Evolutionary conservation across 1,139 yeast genomes (phyloP).

Genomic region (Pichiaceae sp.): DNA sequence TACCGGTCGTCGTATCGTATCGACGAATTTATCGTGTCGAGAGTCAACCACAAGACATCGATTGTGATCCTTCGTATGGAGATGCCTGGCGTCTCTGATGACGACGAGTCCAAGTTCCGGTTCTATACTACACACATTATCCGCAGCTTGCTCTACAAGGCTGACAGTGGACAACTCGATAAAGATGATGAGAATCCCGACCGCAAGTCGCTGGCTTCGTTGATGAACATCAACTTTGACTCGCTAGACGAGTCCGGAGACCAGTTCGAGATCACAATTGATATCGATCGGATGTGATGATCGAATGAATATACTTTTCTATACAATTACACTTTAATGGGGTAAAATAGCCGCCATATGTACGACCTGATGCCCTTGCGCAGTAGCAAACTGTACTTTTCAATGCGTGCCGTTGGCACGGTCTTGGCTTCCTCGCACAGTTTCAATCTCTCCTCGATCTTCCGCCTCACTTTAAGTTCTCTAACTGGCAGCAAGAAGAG

Average conservation of each 20-base stretch:
- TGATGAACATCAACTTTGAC: conserved; percentile 20
- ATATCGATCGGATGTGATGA: conserved; percentile 32
- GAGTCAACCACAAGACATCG: conserved; percentile 52
- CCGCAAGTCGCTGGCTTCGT: conserved; percentile 25
- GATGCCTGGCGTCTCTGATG: conserved; percentile 64
- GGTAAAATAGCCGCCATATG: background rate
- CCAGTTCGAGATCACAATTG: conserved; percentile 53
- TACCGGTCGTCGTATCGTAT: conserved; percentile 43
- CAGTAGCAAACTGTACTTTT: conserved; percentile 14
- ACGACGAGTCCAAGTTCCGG: conserved; percentile 53
- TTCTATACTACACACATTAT: conserved; percentile 46
- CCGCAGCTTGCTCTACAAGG: conserved; percentile 20
- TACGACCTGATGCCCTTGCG: conserved; percentile 12
- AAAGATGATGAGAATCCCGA: background rate
- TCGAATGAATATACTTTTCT: background rate
- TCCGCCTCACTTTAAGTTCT: conserved; percentile 18
- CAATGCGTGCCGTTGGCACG: conserved; percentile 9
- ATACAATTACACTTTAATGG: background rate
- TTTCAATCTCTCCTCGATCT: conserved; percentile 11
- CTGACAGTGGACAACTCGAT: conserved; percentile 8
- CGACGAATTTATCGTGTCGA: conserved; percentile 44
- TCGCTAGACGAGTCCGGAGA: conserved; percentile 21
- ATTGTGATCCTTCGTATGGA: conserved; percentile 46
- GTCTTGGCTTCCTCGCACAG: conserved; percentile 1
- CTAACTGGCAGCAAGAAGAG: conserved; percentile 2